Percentiles rank a stretch among this genome's conserved stretches.
phyloP scores from a whole-genome alignment of 2,329 filamentous ascomycete genomes.

The Pseudophaeomoniella oleicola region DNA sequence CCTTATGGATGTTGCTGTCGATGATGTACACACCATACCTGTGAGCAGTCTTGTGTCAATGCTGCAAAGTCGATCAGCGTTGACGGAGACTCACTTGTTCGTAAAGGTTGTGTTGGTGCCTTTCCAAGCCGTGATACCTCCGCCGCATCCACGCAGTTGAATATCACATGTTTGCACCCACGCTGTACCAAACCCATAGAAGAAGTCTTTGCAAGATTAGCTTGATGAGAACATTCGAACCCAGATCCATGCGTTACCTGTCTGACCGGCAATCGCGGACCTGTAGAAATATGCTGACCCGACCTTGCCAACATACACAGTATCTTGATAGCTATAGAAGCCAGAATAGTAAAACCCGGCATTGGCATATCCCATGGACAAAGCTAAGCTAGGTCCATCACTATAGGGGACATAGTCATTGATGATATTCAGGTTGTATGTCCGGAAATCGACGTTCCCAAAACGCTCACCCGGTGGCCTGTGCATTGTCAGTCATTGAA shows the following conservation, averaged over 20 bases:
- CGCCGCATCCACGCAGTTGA: conserved; percentile 45
- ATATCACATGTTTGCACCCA: conserved; percentile 43
- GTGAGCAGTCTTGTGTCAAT: too few species aligned
- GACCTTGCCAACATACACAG: conserved; percentile 52
- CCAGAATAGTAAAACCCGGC: conserved; percentile 53
- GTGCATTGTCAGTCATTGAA: too few species aligned
- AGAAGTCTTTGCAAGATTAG: conserved; percentile 44
- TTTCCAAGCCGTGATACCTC: conserved; percentile 57
- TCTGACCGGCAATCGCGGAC: conserved; percentile 47
- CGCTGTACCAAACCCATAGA: conserved; percentile 53
- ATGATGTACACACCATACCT: conserved; percentile 44
- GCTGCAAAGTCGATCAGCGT: too few species aligned
- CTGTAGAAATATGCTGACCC: conserved; percentile 52
- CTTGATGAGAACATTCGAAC: too few species aligned
- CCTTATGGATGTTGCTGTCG: conserved; percentile 36
- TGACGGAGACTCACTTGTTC: conserved; percentile 54
- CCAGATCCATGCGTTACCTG: too few species aligned
- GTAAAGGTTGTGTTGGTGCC: conserved; percentile 49
- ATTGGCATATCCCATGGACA: conserved; percentile 49
- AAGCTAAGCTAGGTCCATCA: conserved; percentile 43
- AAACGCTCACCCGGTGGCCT: conserved; percentile 43
- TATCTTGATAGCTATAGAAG: conserved; percentile 55
- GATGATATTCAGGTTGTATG: conserved; percentile 52
- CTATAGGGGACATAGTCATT: conserved; percentile 42
- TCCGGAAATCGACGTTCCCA: conserved; percentile 47